A percentile compares a stretch with the other conserved stretches of the same genome.
Conservation (phyloP, 1,284 basidiomycete genomes). For the Cutaneotrichosporon sp. region DNA sequence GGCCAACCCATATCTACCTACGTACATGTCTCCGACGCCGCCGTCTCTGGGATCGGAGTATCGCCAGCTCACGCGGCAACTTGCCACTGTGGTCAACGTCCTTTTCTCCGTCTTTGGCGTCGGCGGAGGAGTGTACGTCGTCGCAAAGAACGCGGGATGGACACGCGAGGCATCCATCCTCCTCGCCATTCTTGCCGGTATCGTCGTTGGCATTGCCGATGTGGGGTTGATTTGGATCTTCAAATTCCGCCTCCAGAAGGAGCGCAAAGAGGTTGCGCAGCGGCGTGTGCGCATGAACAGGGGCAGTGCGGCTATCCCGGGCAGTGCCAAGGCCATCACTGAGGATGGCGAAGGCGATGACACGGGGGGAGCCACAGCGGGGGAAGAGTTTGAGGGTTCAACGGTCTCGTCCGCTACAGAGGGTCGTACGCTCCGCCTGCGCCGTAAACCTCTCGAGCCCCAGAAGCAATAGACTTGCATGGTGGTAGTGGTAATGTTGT, state of each 20-base stretch:
- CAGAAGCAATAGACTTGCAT: not conserved
- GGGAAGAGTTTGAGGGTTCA: not conserved
- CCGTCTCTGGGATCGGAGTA: slow-evolving; percentile 34
- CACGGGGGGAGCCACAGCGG: no score
- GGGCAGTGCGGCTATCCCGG: slow-evolving; percentile 5
- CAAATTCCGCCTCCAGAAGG: slow-evolving; percentile 15
- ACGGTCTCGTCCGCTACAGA: not conserved
- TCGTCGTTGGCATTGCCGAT: slow-evolving; percentile 37
- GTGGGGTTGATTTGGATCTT: slow-evolving; percentile 32
- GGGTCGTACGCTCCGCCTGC: slow-evolving; percentile 3
- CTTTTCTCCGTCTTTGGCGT: slow-evolving; percentile 41
- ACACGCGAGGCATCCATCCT: slow-evolving; percentile 25
- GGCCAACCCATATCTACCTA: slow-evolving; percentile 37
- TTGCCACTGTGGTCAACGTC: slow-evolving; percentile 39
- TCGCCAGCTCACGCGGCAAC: slow-evolving; percentile 23
- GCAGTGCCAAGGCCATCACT: not conserved
- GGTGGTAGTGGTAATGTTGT: not conserved
- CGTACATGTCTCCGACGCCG: slow-evolving; percentile 29
- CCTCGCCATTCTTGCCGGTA: slow-evolving; percentile 31
- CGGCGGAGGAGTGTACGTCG: slow-evolving; percentile 37
- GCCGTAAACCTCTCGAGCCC: not conserved
- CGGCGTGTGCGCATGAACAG: slow-evolving; percentile 10
- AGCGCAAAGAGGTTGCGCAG: slow-evolving; percentile 18
- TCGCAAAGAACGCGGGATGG: slow-evolving; percentile 32
- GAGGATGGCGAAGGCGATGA: not conserved